A percentile compares a stretch with the other conserved stretches of the same genome.
Conservation (phyloP, 208 protist species). For the Spongospora subterranea region DNA sequence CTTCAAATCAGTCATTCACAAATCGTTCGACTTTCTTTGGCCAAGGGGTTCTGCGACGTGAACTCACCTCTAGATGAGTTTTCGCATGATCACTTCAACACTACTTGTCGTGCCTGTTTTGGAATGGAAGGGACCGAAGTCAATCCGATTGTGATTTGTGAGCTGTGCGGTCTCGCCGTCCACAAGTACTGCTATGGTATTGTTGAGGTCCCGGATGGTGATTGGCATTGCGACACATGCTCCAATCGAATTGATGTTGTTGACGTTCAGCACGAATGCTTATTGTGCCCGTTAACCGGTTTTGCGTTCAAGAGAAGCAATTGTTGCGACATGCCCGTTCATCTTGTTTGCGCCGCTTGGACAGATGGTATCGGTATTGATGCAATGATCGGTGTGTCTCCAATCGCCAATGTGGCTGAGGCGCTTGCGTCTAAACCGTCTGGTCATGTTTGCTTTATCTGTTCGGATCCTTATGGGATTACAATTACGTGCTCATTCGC, state of each 20-base stretch:
- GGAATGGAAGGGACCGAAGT: conserved; percentile 3
- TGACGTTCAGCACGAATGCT: neutral
- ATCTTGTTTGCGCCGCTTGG: conserved; percentile 6
- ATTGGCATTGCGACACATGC: conserved; percentile 47
- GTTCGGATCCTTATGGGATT: neutral
- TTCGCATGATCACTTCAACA: conserved; percentile 31
- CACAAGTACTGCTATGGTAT: conserved; percentile 55
- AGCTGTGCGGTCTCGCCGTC: conserved; percentile 32
- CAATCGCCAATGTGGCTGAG: neutral
- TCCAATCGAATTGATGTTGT: neutral
- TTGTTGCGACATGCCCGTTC: neutral
- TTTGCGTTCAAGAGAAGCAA: conserved; percentile 36
- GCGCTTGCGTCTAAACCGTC: neutral
- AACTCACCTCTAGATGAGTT: neutral
- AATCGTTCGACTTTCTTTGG: neutral
- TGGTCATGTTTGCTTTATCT: neutral
- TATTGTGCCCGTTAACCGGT: neutral
- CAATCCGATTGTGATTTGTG: conserved; percentile 40
- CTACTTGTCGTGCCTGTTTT: conserved; percentile 20
- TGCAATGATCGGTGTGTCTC: neutral
- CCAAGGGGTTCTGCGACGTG: neutral
- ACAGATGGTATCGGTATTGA: neutral
- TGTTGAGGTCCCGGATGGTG: neutral
- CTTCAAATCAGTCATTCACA: neutral
- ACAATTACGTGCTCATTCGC: neutral